A percentile compares a stretch with the other conserved stretches of the same genome.
Evolutionary conservation across 345 rosid species (phyloP).

Genomic region (Euphorbia peplus): DNA sequence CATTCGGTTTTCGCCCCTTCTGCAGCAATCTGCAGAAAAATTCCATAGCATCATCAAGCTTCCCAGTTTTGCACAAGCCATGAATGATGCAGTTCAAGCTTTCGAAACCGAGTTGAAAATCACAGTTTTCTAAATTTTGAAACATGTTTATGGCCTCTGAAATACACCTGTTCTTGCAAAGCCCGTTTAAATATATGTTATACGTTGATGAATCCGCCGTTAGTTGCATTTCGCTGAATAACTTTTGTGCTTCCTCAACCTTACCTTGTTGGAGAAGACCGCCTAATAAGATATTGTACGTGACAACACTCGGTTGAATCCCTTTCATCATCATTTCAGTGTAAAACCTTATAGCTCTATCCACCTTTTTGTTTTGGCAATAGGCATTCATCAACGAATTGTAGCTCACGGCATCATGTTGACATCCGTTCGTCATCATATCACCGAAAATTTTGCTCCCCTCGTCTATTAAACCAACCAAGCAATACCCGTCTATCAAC

Average conservation of each 20-base stretch:
- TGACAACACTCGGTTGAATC: conserved; percentile 22
- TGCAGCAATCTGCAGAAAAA: no score
- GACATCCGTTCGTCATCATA: conserved; percentile 16
- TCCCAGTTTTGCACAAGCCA: no score
- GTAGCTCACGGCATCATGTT: conserved; percentile 16
- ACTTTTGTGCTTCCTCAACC: conserved; percentile 23
- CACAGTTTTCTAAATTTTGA: no score
- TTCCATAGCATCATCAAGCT: no score
- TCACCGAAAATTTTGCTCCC: conserved; percentile 19
- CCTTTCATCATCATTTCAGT: conserved; percentile 15
- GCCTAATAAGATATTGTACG: conserved; percentile 16
- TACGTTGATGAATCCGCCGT: conserved; percentile 4
- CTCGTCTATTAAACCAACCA: conserved; percentile 16
- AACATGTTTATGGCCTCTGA: no score
- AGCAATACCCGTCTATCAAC: conserved; percentile 25
- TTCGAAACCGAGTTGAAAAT: no score
- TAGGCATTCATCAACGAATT: conserved; percentile 23
- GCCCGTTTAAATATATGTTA: no score
- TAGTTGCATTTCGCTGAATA: conserved; percentile 23
- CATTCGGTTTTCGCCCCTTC: no score
- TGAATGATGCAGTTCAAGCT: no score
- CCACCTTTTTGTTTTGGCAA: conserved; percentile 14
- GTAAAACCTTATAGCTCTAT: conserved; percentile 20
- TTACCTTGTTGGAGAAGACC: conserved; percentile 23
- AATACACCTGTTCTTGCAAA: no score